Evolutionary conservation across 495 filamentous ascomycete species (phyloP).

Genomic region (Podospora bellae-mahoneyi): DNA sequence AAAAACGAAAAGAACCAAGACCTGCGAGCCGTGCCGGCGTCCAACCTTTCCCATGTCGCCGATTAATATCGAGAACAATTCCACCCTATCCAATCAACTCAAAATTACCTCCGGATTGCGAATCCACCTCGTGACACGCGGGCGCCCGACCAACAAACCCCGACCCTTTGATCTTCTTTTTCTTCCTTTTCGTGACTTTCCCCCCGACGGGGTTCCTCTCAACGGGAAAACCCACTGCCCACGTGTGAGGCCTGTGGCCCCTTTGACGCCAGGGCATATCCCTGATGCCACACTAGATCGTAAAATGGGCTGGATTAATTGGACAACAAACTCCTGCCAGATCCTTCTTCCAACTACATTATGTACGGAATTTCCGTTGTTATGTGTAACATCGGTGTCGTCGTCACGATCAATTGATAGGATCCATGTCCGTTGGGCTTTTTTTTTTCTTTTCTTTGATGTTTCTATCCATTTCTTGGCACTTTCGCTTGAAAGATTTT

Average conservation of each 20-base stretch:
- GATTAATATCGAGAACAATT: constrained; percentile 13
- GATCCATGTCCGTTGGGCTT: not conserved
- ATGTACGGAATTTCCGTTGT: not conserved
- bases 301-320: not conserved
- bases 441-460: too few species aligned
- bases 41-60: constrained; percentile 18
- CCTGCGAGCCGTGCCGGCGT: constrained; percentile 13
- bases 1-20: not conserved
- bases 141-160: too few species aligned
- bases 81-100: not conserved
- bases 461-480: not conserved
- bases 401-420: not conserved
- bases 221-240: not conserved
- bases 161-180: too few species aligned
- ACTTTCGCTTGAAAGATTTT: not conserved
- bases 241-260: not conserved
- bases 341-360: not conserved
- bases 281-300: not conserved
- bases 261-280: not conserved
- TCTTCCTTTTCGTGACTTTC: not conserved
- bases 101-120: not conserved
- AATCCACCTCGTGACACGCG: too few species aligned
- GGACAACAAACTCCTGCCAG: not conserved
- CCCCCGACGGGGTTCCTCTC: not conserved
- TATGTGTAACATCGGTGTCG: not conserved